These are phyloP conservation scores for Alternaria sp. DNA, from an alignment of 2,329 filamentous ascomycete species.

Conservation along the genomic window DNA sequence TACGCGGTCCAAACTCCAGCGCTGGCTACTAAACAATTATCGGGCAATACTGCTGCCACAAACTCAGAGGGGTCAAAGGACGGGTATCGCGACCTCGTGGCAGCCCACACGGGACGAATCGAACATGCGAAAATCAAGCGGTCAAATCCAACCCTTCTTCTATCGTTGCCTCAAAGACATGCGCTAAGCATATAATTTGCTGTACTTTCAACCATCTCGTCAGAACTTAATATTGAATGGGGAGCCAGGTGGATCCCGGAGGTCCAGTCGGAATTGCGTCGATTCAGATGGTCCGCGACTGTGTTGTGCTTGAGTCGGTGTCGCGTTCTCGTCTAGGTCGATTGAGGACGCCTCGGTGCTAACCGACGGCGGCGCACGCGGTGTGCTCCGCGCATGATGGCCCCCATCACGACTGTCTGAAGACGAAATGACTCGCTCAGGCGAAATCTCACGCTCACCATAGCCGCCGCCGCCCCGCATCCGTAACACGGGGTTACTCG, in stretches of 20 bases:
- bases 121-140: slow-evolving; percentile 38
- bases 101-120: slow-evolving; percentile 35
- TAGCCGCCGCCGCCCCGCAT: slow-evolving; percentile 26
- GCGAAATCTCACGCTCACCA: slow-evolving; percentile 37
- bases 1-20: slow-evolving; percentile 44
- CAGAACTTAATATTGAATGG: slow-evolving; percentile 51
- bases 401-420: slow-evolving; percentile 42
- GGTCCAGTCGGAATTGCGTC: slow-evolving; percentile 45
- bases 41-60: slow-evolving; percentile 40
- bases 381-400: slow-evolving; percentile 28
- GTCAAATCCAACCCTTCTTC: slow-evolving; percentile 31
- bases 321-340: slow-evolving; percentile 43
- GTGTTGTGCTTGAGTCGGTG: slow-evolving; percentile 47
- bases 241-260: slow-evolving; percentile 48
- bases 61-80: slow-evolving; percentile 38
- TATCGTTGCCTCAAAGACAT: slow-evolving; percentile 34
- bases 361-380: slow-evolving; percentile 35
- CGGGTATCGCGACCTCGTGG: slow-evolving; percentile 48
- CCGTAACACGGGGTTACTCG: slow-evolving; percentile 27
- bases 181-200: slow-evolving; percentile 1
- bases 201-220: slow-evolving; percentile 18
- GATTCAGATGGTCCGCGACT: slow-evolving; percentile 41
- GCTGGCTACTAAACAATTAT: slow-evolving; percentile 40
- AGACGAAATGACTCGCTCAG: slow-evolving; percentile 41
- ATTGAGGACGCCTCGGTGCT: slow-evolving; percentile 30